phyloP scores from a whole-genome alignment of 192 early-diverging fungal genomes.

The Rhizophagus prolifer region DNA sequence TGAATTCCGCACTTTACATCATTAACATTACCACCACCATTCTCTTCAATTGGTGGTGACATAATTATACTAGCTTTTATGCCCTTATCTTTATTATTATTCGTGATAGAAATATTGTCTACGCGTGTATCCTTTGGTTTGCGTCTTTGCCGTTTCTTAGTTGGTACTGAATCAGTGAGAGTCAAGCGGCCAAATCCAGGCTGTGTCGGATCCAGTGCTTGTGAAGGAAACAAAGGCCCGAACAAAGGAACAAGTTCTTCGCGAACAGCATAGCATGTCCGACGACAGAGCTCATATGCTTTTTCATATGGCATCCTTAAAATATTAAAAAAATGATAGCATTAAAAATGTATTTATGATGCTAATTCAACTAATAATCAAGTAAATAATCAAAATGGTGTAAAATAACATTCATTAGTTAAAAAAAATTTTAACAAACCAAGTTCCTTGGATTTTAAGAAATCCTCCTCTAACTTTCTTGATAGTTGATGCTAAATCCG shows the following conservation, averaged over 20 bases:
- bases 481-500: constrained; percentile 50
- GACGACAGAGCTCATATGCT: constrained; percentile 39
- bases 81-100: neutral
- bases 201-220: constrained; percentile 20
- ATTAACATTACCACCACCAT: neutral
- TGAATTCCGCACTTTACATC: neutral
- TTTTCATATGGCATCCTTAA: constrained; percentile 47
- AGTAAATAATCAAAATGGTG: neutral
- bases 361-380: neutral
- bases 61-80: neutral
- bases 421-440: constrained; percentile 39
- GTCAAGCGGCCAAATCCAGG: constrained; percentile 15
- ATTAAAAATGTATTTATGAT: neutral
- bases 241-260: constrained; percentile 45
- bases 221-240: constrained; percentile 32
- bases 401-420: neutral
- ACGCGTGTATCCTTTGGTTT: constrained; percentile 16
- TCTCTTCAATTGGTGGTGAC: neutral
- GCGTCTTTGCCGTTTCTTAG: constrained; percentile 19
- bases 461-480: constrained; percentile 62
- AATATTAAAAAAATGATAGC: neutral
- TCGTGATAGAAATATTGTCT: constrained; percentile 3
- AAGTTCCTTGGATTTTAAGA: constrained; percentile 61
- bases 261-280: constrained; percentile 41
- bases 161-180: constrained; percentile 18